Evolutionary conservation across 2,329 filamentous ascomycete genomes (phyloP), one percentile per base, ranked within the genome.

Genomic region (Fusarium sp.): DNA sequence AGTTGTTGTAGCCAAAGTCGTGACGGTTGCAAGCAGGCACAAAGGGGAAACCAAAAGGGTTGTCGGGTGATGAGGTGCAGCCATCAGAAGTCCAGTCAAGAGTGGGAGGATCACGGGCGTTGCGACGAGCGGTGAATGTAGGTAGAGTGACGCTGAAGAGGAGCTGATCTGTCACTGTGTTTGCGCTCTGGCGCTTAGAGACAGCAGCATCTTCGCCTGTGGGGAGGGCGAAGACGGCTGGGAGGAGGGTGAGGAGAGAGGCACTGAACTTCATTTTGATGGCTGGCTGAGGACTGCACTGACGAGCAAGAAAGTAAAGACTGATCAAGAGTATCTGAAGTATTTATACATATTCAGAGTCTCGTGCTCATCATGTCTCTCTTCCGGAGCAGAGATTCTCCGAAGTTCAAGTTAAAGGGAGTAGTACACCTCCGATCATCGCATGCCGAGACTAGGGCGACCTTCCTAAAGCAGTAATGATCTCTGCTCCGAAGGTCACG

Each of bases 1-100:
- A 89, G 79, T 90, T 89, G 23, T 82, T 79, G 76, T 87, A 87
- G 4, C 86, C 87, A 76, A 89, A 89, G 73, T 89, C 88, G 66
- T 90, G 87, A 11, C 88, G 85, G 65, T 86, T 78, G 80, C 86
- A 88, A 18, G 82, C 83, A 1, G 81, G 82, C 7, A 78, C 29
- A 42, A 85, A 86, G 16, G 82, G 79, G 73, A 84, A 86, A 5
- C 81, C 81, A 35, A 83, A 80, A 1, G 84, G 84, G 69, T 84
- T 85, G 55, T 85, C 82, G 2, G 83, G 83, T 4, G 83, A 82
- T 1, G 70, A 74, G 8, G 81, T 82, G 80, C 84, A 86, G 48
- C 81, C 82, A 57, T 86, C 83, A 3, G 83, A 83, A 9, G 71
- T 66, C 84, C 83, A 86, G 77, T 82, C 76, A 1, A 85, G 75